These are phyloP conservation scores for Penicillium goetzii DNA, from an alignment of 495 filamentous ascomycete genomes.

Conservation along the genomic window DNA sequence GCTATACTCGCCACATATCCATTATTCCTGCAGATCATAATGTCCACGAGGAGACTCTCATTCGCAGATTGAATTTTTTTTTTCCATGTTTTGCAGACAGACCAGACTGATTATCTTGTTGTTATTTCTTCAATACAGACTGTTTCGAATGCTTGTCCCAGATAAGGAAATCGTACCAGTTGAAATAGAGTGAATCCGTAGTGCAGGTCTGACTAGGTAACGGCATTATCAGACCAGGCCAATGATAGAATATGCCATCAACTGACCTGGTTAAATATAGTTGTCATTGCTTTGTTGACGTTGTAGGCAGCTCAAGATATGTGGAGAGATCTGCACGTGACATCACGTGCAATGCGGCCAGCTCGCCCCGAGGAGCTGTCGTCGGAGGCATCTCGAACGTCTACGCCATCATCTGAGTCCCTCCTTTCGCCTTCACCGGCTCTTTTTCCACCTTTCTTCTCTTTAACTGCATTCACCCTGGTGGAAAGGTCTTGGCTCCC, in stretches of 20 bases:
- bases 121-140: neutral
- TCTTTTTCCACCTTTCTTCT: conserved; percentile 10
- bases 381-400: conserved; percentile 7
- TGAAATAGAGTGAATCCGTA: neutral
- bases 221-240: neutral
- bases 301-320: neutral
- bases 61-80: neutral
- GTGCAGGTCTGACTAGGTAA: neutral
- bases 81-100: neutral
- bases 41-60: neutral
- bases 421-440: conserved; percentile 18
- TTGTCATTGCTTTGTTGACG: neutral
- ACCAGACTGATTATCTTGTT: neutral
- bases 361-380: conserved; percentile 27
- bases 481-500: conserved; percentile 37
- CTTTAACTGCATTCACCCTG: conserved; percentile 18
- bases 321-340: conserved; percentile 15
- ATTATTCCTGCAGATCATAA: neutral
- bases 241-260: neutral
- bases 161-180: neutral
- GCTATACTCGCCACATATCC: neutral
- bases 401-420: conserved; percentile 21
- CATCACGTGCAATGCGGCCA: conserved; percentile 32
- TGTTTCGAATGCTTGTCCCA: neutral
- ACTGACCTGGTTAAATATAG: neutral